These are phyloP conservation scores for Euphrasia confusa DNA, from an alignment of 257 asterid genomes.

Conservation along the genomic window DNA sequence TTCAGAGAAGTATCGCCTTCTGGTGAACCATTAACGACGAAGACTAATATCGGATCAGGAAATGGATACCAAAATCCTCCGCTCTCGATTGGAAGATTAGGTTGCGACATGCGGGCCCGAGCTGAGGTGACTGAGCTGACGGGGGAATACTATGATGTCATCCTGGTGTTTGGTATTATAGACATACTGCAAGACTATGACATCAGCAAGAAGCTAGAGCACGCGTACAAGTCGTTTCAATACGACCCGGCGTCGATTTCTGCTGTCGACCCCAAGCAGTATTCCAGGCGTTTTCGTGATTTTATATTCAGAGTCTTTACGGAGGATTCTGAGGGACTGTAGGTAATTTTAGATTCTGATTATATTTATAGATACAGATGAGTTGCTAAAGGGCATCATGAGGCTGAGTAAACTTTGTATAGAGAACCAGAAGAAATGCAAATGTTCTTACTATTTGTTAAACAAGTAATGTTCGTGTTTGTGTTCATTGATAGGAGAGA, in stretches of 20 bases:
- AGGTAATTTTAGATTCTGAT: too few species aligned
- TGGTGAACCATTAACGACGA: conserved; percentile 49
- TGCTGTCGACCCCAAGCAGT: conserved; percentile 84
- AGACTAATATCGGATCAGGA: conserved; percentile 24
- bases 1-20: conserved; percentile 59
- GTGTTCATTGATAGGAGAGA: background rate
- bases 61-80: conserved; percentile 31
- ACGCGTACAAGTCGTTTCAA: conserved; percentile 86
- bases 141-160: conserved; percentile 72
- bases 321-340: conserved; percentile 31
- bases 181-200: conserved; percentile 89
- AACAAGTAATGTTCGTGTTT: background rate
- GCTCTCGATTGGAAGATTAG: conserved; percentile 33
- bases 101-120: conserved; percentile 62
- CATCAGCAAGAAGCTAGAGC: conserved; percentile 92
- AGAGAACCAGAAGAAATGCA: background rate
- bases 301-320: conserved; percentile 67
- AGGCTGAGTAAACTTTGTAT: background rate
- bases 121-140: conserved; percentile 82
- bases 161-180: conserved; percentile 74
- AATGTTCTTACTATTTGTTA: background rate
- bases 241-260: conserved; percentile 88
- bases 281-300: conserved; percentile 74
- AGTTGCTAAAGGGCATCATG: background rate
- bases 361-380: conserved; percentile 22